Percentiles rank a stretch among this genome's conserved stretches.
These are phyloP conservation scores for Ogataea zsoltii DNA, from an alignment of 805 yeast genomes.

Conservation along the genomic window DNA sequence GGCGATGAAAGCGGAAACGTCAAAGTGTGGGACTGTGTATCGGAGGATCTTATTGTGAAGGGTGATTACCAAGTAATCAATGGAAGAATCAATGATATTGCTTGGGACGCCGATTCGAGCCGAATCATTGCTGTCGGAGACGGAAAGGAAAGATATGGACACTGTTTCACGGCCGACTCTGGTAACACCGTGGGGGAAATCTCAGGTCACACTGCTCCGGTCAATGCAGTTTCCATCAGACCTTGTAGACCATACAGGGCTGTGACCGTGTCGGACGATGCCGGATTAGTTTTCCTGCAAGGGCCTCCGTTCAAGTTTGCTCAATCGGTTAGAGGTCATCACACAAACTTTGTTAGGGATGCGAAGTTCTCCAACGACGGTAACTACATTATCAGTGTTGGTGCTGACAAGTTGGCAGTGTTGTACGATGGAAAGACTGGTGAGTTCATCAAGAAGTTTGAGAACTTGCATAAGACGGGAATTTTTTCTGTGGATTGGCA, in stretches of 20 bases:
- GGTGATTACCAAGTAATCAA: slow-evolving; percentile 74
- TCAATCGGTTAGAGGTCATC: slow-evolving; percentile 69
- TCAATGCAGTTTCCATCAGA: slow-evolving; percentile 82
- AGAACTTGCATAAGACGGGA: slow-evolving; percentile 67
- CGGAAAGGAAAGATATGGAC: slow-evolving; percentile 90
- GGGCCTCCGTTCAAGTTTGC: slow-evolving; percentile 95
- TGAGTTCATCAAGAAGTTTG: slow-evolving; percentile 58
- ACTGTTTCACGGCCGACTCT: slow-evolving; percentile 88
- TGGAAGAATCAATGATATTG: slow-evolving; percentile 78
- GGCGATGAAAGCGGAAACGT: slow-evolving; percentile 92
- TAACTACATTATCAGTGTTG: slow-evolving; percentile 69
- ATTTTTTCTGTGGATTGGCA: slow-evolving; percentile 78
- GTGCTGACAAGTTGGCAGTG: slow-evolving; percentile 76
- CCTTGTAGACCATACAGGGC: slow-evolving; percentile 91
- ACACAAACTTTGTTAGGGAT: slow-evolving; percentile 76
- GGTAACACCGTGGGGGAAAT: slow-evolving; percentile 98
- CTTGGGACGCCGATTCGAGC: slow-evolving; percentile 89
- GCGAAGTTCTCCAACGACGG: slow-evolving; percentile 86
- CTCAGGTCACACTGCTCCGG: slow-evolving; percentile 83
- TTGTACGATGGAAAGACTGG: slow-evolving; percentile 89
- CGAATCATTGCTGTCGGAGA: slow-evolving; percentile 93
- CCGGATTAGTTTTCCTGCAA: slow-evolving; percentile 74
- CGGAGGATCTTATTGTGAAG: slow-evolving; percentile 60
- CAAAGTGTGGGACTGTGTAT: slow-evolving; percentile 78
- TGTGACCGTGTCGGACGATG: slow-evolving; percentile 89